These are phyloP conservation scores for Aphanomyces euteiches DNA, from an alignment of 352 stramenopile species.

Conservation along the genomic window DNA sequence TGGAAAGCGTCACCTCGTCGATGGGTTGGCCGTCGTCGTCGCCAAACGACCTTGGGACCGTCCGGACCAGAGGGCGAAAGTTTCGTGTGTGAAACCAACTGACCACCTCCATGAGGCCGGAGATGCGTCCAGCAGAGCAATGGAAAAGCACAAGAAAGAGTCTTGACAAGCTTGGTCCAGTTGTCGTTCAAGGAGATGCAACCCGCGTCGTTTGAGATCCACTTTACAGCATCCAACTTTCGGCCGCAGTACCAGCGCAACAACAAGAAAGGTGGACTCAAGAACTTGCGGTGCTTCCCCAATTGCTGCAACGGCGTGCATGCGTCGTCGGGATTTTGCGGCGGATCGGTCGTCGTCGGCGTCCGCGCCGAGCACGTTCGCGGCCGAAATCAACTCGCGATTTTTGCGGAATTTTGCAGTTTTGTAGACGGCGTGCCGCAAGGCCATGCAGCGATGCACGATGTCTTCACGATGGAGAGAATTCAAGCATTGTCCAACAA, in stretches of 20 bases:
- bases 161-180: too few relatives aligned
- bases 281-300: slow-evolving; percentile 86
- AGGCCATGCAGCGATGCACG: slow-evolving; percentile 15
- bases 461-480: slow-evolving; percentile 5
- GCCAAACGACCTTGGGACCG: too few relatives aligned
- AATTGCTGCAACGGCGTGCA: slow-evolving; percentile 76
- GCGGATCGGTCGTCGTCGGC: slow-evolving; percentile 79
- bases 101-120: too few relatives aligned
- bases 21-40: too few relatives aligned
- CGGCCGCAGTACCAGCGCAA: slow-evolving; percentile 83
- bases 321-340: slow-evolving; percentile 82
- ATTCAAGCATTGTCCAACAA: slow-evolving; percentile 22
- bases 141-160: too few relatives aligned
- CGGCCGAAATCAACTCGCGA: not conserved
- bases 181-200: not conserved
- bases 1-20: too few relatives aligned
- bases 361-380: slow-evolving; percentile 41
- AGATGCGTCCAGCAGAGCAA: too few relatives aligned
- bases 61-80: too few relatives aligned
- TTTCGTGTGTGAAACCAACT: too few relatives aligned
- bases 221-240: slow-evolving; percentile 38
- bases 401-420: slow-evolving; percentile 23
- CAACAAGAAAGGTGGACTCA: slow-evolving; percentile 88
- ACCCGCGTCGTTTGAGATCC: not conserved
- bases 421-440: slow-evolving; percentile 18